Percentiles rank a stretch among this genome's conserved stretches.
These are phyloP conservation scores for Lasiosphaeria miniovina DNA, from an alignment of 495 filamentous ascomycete species.

Conservation along the genomic window DNA sequence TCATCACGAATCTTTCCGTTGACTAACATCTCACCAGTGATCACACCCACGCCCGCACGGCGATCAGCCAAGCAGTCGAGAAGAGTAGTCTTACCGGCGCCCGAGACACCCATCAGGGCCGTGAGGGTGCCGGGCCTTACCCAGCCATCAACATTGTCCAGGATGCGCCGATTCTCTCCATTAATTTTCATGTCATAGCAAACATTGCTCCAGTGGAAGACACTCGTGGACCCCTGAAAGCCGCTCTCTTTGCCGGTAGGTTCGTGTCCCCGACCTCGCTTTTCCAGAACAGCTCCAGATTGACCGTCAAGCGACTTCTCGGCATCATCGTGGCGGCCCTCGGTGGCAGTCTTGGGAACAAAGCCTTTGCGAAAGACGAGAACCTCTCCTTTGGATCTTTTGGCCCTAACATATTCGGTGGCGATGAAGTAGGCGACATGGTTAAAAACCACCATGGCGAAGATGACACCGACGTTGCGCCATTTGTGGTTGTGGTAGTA, in stretches of 20 bases:
- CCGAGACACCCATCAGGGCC: conserved; percentile 77
- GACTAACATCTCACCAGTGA: conserved; percentile 81
- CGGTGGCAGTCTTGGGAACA: neutral
- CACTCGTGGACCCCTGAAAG: conserved; percentile 57
- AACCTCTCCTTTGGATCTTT: conserved; percentile 87
- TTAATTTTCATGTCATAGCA: conserved; percentile 91
- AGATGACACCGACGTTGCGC: conserved; percentile 79
- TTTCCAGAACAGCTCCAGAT: conserved; percentile 55
- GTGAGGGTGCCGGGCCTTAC: conserved; percentile 88
- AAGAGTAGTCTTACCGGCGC: conserved; percentile 72
- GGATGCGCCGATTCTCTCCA: conserved; percentile 64
- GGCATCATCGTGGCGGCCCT: neutral
- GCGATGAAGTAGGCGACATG: conserved; percentile 63
- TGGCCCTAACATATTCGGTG: conserved; percentile 71
- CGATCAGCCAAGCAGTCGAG: conserved; percentile 66
- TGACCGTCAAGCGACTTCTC: conserved; percentile 33
- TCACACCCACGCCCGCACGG: conserved; percentile 79
- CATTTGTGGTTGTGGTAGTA: conserved; percentile 65
- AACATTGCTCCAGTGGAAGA: conserved; percentile 84
- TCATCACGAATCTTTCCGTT: conserved; percentile 70
- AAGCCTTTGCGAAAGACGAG: conserved; percentile 77
- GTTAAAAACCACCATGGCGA: conserved; percentile 70
- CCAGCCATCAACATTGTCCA: conserved; percentile 85
- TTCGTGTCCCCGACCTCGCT: conserved; percentile 49
- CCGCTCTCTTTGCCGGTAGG: conserved; percentile 49